These are phyloP conservation scores for Malus sylvestris DNA, from an alignment of 306 rosid species.

Conservation along the genomic window DNA sequence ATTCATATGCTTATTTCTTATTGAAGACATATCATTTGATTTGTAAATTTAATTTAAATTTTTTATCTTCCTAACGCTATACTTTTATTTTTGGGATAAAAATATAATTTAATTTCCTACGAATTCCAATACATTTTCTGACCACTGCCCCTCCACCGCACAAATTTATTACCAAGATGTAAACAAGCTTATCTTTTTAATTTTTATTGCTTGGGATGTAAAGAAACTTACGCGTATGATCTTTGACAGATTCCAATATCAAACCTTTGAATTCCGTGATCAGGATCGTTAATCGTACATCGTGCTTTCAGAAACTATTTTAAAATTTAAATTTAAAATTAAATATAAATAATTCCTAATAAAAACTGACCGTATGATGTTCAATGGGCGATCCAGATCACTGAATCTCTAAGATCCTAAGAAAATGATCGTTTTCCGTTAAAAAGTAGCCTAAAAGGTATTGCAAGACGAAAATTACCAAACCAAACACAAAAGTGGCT, in stretches of 20 bases:
- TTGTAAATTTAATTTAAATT: no score
- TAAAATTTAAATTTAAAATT: no score
- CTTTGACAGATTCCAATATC: not conserved
- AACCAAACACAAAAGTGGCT: not conserved
- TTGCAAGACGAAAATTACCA: not conserved
- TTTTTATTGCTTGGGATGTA: not conserved
- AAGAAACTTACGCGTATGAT: not conserved
- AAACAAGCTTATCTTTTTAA: not conserved
- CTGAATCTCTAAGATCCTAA: fast-evolving
- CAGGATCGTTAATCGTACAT: fast-evolving
- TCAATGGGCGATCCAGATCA: no score
- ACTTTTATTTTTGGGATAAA: no score
- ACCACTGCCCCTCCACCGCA: not conserved
- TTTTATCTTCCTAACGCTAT: fast-evolving
- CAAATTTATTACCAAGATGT: not conserved
- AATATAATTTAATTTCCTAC: not conserved
- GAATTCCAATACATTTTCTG: not conserved
- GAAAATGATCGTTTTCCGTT: no score
- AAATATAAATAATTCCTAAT: no score
- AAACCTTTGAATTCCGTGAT: no score
- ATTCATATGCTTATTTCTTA: no score
- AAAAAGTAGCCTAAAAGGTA: no score
- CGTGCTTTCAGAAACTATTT: fast-evolving
- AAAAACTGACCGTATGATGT: fast-evolving
- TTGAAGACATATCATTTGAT: fast-evolving